Evolutionary conservation across 2,329 filamentous ascomycete species (phyloP).

Genomic region (Sporothrix curviconia): DNA sequence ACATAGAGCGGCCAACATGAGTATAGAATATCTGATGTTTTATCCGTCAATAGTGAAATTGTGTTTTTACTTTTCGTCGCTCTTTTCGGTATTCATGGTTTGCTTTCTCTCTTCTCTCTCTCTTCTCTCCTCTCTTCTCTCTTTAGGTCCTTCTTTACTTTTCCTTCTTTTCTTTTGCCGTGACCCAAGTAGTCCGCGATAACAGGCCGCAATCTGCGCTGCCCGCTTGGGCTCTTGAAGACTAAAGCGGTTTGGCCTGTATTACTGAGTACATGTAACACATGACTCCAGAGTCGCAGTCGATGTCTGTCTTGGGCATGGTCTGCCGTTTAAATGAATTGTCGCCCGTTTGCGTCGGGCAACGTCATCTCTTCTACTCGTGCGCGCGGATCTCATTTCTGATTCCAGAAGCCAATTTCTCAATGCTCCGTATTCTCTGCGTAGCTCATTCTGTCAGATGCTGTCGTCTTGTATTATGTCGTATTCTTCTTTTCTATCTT

Average conservation of each 20-base stretch:
- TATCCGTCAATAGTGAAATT: too few relatives aligned
- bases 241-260: conserved; percentile 1
- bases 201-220: neutral
- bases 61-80: too few relatives aligned
- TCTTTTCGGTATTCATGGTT: too few relatives aligned
- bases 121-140: too few relatives aligned
- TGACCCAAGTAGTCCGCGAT: neutral
- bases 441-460: too few relatives aligned
- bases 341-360: neutral
- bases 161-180: neutral
- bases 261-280: too few relatives aligned
- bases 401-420: neutral
- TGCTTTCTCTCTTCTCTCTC: too few relatives aligned
- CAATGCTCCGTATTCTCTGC: neutral
- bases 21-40: too few relatives aligned
- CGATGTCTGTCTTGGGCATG: neutral
- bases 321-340: too few relatives aligned
- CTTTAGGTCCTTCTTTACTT: too few relatives aligned
- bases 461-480: neutral
- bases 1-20: too few relatives aligned
- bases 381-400: neutral
- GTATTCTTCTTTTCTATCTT: neutral
- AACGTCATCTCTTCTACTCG: neutral
- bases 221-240: neutral
- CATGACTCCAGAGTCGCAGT: neutral